A percentile compares a stretch with the other conserved stretches of the same genome.
These are phyloP conservation scores for Papilionanthe hybrid DNA, from an alignment of 116 monocot species.

Conservation along the genomic window DNA sequence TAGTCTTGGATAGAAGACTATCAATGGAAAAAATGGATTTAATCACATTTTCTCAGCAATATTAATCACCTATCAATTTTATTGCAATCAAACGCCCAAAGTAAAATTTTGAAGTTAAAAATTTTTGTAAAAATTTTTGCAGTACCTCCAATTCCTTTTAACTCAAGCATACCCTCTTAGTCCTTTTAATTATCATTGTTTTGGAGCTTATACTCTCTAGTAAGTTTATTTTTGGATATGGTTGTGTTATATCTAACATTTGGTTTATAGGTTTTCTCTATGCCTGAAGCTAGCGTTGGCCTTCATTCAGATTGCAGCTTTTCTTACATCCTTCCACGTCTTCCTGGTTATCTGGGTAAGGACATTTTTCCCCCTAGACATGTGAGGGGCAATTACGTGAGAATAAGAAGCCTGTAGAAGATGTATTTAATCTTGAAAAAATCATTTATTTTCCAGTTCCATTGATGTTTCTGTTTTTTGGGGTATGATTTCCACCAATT, in stretches of 20 bases:
- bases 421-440: neutral
- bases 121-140: neutral
- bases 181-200: neutral
- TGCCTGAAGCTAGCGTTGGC: constrained; percentile 87
- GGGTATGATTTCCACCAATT: neutral
- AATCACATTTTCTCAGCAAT: too few relatives aligned
- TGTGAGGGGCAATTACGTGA: neutral
- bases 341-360: constrained; percentile 84
- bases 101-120: neutral
- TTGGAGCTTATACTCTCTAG: neutral
- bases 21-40: too few relatives aligned
- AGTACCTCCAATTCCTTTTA: neutral
- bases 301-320: constrained; percentile 97
- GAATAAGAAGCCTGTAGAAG: neutral
- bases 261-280: constrained; percentile 57
- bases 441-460: neutral
- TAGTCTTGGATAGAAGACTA: too few relatives aligned
- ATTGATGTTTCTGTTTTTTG: neutral
- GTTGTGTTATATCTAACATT: neutral
- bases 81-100: neutral
- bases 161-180: neutral
- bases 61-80: neutral
- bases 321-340: constrained; percentile 84
- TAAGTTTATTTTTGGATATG: neutral
- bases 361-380: neutral